Base-by-base conservation (phyloP, 768 basidiomycete species). In the Serendipita indica region DNA sequence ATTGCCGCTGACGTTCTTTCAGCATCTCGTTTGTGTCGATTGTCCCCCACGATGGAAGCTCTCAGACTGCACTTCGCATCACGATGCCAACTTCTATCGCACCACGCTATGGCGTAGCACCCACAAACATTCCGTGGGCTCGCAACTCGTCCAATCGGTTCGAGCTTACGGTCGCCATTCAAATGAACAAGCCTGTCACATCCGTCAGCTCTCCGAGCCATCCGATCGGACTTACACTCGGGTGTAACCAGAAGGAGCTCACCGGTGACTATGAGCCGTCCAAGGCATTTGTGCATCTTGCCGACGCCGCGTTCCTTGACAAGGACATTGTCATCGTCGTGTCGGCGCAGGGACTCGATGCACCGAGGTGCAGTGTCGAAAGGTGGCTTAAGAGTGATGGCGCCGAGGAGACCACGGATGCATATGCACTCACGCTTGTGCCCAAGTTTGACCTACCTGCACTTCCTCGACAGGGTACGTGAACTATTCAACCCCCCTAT, bases 281-380 rank as follows among this genome's bases (percentile, higher is more conserved):
- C 1, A 20, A 54, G 49, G 49, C 49, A n/a, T 54, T 54, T 54
- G 49, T 54, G n/a, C 30, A 54, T n/a, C 49, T 54, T 10, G 49
- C 20, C n/a, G 49, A 54, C 6, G 20, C 59, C 1, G 66, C 67
- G 1, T 77, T 75, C 62, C 70, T 83, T 14, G 66, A 68, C 0
- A 62, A 70, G 4, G 79, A 82, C 62, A 79, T 83, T 35, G 72
- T 81, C 2, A 62, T 83, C 28, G 68, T 73, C 1, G 69, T 82
- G 22, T 66, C 72, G 22, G 77, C 80, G 0, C 68, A 74, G 1
- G 75, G 70, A 3, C 65, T 83, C 1, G 80, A 81, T 62, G 63
- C 66, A 5, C 79, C 82, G 1, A 73, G 80, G 6, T 81, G 79
- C 60, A 77, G 82, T 63, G 79, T 75, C 1, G 79, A 82, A 30